Evolutionary conservation across 352 stramenopile species (phyloP), one percentile per base, ranked within the genome.

Genomic region (Phytophthora pistaciae): DNA sequence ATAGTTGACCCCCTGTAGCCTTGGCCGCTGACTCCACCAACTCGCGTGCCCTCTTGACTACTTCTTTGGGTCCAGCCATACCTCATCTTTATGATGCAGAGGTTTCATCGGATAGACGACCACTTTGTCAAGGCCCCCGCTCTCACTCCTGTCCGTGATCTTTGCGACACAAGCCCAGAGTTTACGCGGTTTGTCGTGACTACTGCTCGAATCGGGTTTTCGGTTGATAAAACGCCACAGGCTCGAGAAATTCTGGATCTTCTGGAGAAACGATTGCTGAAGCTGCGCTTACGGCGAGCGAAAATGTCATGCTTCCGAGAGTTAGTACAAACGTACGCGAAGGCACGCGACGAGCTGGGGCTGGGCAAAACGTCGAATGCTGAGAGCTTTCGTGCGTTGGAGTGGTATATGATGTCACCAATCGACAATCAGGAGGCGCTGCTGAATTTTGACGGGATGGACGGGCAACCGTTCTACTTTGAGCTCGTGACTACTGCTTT

Each of bases 31-130:
- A 16, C 4, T 63, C 14, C 40, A 72, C 18, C n/a, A 62, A 3
- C 6, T 66, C n/a, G 21, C 50, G 38, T 27, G 49, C 21, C 16
- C 33, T 60, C 20, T 52, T 50, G 40, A 66, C 57, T 14, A 66
- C 27, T 23, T n/a, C 56, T 55, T 72, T 72, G 27, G 14, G 58
- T 23, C 65, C 57, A 10, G n/a, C n/a, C n/a, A n/a, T n/a, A n/a
- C n/a, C n/a, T n/a, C n/a, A 53, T 75, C 20, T 57, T 70, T 42
- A 46, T 70, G 60, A 66, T 75, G 68, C 61, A 75, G 62, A 70
- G 63, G 31, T 53, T 75, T 7, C 38, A 75, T 50, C 68, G 68
- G 5, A 50, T 63, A 42, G 61, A 64, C 25, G 10, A 42, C 33
- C 33, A 10, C 33, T 42, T 11, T 42, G 23, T 25, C n/a, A 27